Evolutionary conservation across 108 stramenopile species (phyloP).

Genomic region (Fistulifera solaris): DNA sequence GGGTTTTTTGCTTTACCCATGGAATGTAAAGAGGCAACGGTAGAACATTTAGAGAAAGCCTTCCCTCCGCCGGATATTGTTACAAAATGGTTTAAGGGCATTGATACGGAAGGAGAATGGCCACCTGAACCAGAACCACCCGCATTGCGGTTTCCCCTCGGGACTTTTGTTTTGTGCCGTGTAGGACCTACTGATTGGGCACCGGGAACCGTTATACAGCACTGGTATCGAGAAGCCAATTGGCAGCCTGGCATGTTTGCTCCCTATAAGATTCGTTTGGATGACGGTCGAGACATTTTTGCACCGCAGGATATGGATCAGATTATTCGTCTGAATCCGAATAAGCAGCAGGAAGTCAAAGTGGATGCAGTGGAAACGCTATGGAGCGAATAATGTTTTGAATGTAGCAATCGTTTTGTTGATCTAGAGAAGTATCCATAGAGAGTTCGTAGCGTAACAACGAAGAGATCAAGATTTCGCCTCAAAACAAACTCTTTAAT

Average conservation of each 20-base stretch:
- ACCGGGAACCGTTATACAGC: slow-evolving; percentile 53
- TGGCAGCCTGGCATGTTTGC: slow-evolving; percentile 82
- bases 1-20: slow-evolving; percentile 72
- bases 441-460: too few species aligned
- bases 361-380: not conserved
- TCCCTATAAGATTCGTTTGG: slow-evolving; percentile 86
- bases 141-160: slow-evolving; percentile 66
- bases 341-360: slow-evolving; percentile 4
- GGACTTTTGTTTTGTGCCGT: slow-evolving; percentile 68
- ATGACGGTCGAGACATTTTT: slow-evolving; percentile 86
- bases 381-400: too few species aligned
- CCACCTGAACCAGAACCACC: slow-evolving; percentile 41
- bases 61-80: slow-evolving; percentile 67
- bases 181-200: slow-evolving; percentile 86
- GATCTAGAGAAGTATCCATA: too few species aligned
- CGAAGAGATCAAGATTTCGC: too few species aligned
- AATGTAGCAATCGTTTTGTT: too few species aligned
- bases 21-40: slow-evolving; percentile 65
- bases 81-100: slow-evolving; percentile 59
- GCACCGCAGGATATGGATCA: slow-evolving; percentile 84
- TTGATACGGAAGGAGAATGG: slow-evolving; percentile 66
- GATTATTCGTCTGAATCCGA: slow-evolving; percentile 37
- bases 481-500: too few species aligned
- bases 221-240: slow-evolving; percentile 80
- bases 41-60: slow-evolving; percentile 42